Percentiles rank a stretch among this genome's conserved stretches.
These are phyloP conservation scores for Fusarium tricinctum DNA, from an alignment of 2,329 filamentous ascomycete species.

Conservation along the genomic window DNA sequence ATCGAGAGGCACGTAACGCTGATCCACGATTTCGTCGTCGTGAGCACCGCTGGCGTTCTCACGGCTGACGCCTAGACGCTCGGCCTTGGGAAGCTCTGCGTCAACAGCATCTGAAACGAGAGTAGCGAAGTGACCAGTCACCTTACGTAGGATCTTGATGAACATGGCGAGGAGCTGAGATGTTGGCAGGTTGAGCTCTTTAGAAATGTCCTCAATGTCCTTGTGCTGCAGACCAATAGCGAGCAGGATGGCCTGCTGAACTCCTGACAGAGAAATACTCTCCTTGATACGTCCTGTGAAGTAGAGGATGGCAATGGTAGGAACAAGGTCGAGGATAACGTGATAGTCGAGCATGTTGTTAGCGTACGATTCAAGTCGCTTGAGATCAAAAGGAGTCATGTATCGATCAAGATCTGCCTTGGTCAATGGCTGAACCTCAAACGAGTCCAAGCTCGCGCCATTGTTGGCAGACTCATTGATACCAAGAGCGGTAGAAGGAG, in stretches of 20 bases:
- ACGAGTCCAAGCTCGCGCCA: slow-evolving; percentile 75
- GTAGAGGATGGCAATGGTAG: slow-evolving; percentile 84
- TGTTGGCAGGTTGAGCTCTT: slow-evolving; percentile 79
- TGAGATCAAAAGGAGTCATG: slow-evolving; percentile 93
- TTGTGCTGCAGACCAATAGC: slow-evolving; percentile 93
- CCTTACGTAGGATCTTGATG: slow-evolving; percentile 93
- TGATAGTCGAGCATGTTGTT: slow-evolving; percentile 99
- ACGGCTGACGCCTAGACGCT: slow-evolving; percentile 69
- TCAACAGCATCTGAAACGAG: slow-evolving; percentile 82
- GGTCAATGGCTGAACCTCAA: slow-evolving; percentile 68
- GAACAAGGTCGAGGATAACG: slow-evolving; percentile 93
- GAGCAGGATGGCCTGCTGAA: slow-evolving; percentile 90
- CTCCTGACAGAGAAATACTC: slow-evolving; percentile 78
- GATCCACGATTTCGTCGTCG: slow-evolving; percentile 76
- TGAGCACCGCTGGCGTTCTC: slow-evolving; percentile 74
- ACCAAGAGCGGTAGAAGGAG: slow-evolving; percentile 81
- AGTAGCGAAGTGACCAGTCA: slow-evolving; percentile 81
- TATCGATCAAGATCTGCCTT: slow-evolving; percentile 82
- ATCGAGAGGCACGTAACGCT: slow-evolving; percentile 78
- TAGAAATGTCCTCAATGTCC: slow-evolving; percentile 82
- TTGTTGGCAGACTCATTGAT: slow-evolving; percentile 87
- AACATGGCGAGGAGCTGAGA: slow-evolving; percentile 96
- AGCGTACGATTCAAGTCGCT: slow-evolving; percentile 93
- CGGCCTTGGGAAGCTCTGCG: slow-evolving; percentile 72
- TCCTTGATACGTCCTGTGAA: slow-evolving; percentile 82